Evolutionary conservation across 805 yeast genomes (phyloP).

Genomic region (Candida nitratophila): DNA sequence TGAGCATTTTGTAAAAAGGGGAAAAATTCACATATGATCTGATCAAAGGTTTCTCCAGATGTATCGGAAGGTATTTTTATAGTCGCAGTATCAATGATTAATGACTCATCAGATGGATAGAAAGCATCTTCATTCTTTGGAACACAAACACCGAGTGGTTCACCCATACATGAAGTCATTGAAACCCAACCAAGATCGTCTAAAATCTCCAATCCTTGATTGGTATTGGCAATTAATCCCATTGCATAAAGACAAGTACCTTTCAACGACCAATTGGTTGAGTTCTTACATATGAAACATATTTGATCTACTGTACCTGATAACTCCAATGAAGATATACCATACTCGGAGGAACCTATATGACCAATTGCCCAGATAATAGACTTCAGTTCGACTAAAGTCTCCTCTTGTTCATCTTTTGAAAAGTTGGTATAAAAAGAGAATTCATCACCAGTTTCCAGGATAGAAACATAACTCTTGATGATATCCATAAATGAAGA

Average conservation of each 20-base stretch:
- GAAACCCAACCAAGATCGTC: slow-evolving; percentile 77
- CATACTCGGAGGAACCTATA: slow-evolving; percentile 65
- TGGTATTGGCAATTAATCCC: slow-evolving; percentile 66
- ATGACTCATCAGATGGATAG: slow-evolving; percentile 8
- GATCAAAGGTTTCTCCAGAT: slow-evolving; percentile 11
- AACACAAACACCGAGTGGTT: slow-evolving; percentile 26
- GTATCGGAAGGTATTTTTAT: slow-evolving; percentile 7
- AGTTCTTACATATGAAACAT: slow-evolving; percentile 37
- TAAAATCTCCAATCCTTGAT: slow-evolving; percentile 75
- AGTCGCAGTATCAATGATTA: neutral
- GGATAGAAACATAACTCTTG: slow-evolving; percentile 10
- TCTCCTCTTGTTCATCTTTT: slow-evolving; percentile 26
- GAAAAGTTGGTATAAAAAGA: slow-evolving; percentile 13
- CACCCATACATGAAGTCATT: slow-evolving; percentile 34
- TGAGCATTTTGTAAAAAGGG: slow-evolving; percentile 12
- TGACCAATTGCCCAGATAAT: slow-evolving; percentile 85
- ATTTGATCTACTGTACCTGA: slow-evolving; percentile 45
- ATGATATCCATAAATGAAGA: slow-evolving; percentile 15
- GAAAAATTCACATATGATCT: slow-evolving; percentile 9
- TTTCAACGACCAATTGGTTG: slow-evolving; percentile 52
- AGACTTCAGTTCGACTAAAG: slow-evolving; percentile 50
- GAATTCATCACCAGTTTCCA: slow-evolving; percentile 11
- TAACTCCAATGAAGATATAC: slow-evolving; percentile 50
- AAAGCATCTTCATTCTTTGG: slow-evolving; percentile 17
- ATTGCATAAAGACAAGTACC: slow-evolving; percentile 75